Evolutionary conservation across 495 filamentous ascomycete genomes (phyloP).

Genomic region (Geoglossum glabrum): DNA sequence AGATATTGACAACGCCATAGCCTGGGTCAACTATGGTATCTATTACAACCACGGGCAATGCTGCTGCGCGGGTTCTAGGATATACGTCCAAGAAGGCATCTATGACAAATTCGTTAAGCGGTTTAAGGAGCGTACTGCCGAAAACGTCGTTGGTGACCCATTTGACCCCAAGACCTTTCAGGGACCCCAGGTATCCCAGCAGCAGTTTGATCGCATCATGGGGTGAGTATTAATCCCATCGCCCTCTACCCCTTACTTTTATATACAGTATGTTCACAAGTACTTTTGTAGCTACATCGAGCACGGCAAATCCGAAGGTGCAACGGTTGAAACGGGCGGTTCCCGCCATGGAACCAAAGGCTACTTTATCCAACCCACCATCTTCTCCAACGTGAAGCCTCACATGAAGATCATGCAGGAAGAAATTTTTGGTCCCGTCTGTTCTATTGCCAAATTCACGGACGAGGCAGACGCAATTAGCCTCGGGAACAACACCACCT

Average conservation of each 20-base stretch:
- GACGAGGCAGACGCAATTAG: constrained; percentile 67
- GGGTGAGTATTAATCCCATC: constrained; percentile 20
- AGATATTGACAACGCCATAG: constrained; percentile 87
- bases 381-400: constrained; percentile 73
- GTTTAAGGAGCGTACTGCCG: constrained; percentile 68
- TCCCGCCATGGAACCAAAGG: constrained; percentile 75
- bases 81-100: constrained; percentile 90
- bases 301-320: constrained; percentile 68
- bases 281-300: constrained; percentile 50
- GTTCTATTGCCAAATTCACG: constrained; percentile 85
- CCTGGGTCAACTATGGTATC: constrained; percentile 97
- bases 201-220: constrained; percentile 97
- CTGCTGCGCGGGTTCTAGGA: constrained; percentile 90
- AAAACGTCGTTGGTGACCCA: constrained; percentile 85
- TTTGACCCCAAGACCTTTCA: constrained; percentile 83
- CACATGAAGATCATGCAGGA: constrained; percentile 99
- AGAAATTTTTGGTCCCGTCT: constrained; percentile 95
- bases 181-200: constrained; percentile 84
- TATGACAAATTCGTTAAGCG: constrained; percentile 82
- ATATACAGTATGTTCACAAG: neutral
- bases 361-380: constrained; percentile 95
- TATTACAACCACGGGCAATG: constrained; percentile 98
- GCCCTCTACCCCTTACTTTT: neutral
- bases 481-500: constrained; percentile 62
- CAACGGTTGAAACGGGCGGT: constrained; percentile 69